Base-by-base conservation (phyloP, 768 basidiomycete species). In the Suillus hirtellus region DNA sequence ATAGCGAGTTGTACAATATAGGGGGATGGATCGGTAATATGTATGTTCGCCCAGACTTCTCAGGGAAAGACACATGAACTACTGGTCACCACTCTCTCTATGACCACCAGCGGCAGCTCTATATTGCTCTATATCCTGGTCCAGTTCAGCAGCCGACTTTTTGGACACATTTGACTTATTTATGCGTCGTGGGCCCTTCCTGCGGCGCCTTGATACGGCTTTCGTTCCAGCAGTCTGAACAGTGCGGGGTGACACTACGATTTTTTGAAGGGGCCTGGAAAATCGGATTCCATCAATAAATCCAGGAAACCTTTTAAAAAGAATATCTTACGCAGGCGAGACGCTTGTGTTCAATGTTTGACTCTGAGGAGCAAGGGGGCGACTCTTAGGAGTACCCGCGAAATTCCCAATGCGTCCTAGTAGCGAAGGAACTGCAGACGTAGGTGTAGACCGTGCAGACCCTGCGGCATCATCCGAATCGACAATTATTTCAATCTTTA, bases 51-150 rank as follows among this genome's bases (percentile, higher is more conserved):
- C 54, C 38, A 55, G 37, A 24, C 14, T 24, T 40, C 37, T 37
- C 35, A 61, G 27, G 42, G 21, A 24, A 63, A 62, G 21, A 40
- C 15, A 11, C 15, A 52, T 31, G 9, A 63, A 40, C 35, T 27
- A 44, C 17, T 38, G 31, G 12, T 63, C 66, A 59, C 66, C 65
- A 38, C 69, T 68, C 34, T 34, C 63, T 14, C 50, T 50, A 58
- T 62, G 66, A 14, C 61, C 56, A 46, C 58, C 27, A 19, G 65
- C 78, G 12, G 74, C 76, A 24, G 89, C 86, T 58, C 82, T 82
- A 66, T 92, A 93, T 56, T 89, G 87, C 62, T 93, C 91, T 88
- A 93, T 92, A 73, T 93, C 90, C 71, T 83, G 80, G 72, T 93
- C 90, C 27, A 93, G 80, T 64, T 92, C 84, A 34, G 81, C 86